Evolutionary conservation across 306 rosid genomes (phyloP).

Genomic region (Vachellia collinsii): DNA sequence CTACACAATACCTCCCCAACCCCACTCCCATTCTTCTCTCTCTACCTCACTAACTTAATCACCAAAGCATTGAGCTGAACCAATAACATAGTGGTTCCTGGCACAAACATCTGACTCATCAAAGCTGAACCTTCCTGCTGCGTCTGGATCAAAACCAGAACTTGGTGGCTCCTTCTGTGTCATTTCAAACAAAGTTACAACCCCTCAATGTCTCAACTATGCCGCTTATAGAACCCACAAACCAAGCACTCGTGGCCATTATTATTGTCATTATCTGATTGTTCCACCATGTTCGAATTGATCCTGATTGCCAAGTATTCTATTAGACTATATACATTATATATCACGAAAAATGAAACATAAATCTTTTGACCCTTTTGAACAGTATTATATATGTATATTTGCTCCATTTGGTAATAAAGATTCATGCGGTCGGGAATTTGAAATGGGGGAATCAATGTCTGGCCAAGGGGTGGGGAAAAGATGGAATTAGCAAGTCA

Average conservation of each 20-base stretch:
- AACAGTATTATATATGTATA: too few species aligned
- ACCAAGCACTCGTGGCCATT: conserved; percentile 42
- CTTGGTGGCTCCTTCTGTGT: conserved; percentile 55
- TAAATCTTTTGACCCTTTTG: background rate
- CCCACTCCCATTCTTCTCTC: conserved; percentile 40
- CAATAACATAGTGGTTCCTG: conserved; percentile 62
- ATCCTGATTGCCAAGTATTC: conserved; percentile 46
- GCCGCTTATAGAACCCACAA: conserved; percentile 48
- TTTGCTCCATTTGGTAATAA: too few species aligned
- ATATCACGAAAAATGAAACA: conserved; percentile 31
- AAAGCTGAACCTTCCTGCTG: conserved; percentile 47
- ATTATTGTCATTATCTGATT: conserved; percentile 63
- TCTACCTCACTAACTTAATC: background rate
- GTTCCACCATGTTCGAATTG: conserved; percentile 79
- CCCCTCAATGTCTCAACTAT: conserved; percentile 49
- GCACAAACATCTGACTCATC: conserved; percentile 59
- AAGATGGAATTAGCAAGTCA: too few species aligned
- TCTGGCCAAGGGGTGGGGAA: too few species aligned
- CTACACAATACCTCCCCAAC: conserved; percentile 51
- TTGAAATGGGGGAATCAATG: too few species aligned
- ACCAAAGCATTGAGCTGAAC: conserved; percentile 49
- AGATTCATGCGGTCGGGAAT: too few species aligned
- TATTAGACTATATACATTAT: conserved; percentile 30
- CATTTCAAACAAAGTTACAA: conserved; percentile 57
- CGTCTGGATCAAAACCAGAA: conserved; percentile 29